Evolutionary conservation across 73 alveolate species (phyloP), one percentile per base, ranked within the genome.

Genomic region (Paramecium pentaurelia): DNA sequence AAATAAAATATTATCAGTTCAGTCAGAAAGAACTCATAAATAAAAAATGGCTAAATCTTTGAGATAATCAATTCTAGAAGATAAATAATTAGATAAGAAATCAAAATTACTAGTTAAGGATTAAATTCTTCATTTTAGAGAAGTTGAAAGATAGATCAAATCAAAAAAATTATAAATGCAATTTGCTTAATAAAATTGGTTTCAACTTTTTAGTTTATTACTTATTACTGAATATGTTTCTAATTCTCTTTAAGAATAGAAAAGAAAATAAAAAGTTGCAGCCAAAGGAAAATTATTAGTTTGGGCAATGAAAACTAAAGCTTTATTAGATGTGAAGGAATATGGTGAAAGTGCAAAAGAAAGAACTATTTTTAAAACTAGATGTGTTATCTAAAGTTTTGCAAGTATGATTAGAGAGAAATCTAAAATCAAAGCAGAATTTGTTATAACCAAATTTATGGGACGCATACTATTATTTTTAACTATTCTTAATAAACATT

Each of bases 301-400:
- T 38, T 75, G 88, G 88, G 60, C 88, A 1, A 36, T 75, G 58
- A 75, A 75, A 20, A 75, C 88, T 42, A 75, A 75, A 38, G 60
- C 88, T n/a, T 75, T 75, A 8, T 30, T 75, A 25, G 60, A 42
- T 16, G 88, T 42, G 0, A 75, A 75, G n/a, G 88, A 75, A 75
- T 75, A 75, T 36, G 88, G 88, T 0, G 60, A 75, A 16, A 36
- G 59, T 22, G 68, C 88, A 38, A 75, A 75, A 75, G 88, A 75
- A 42, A 34, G 88, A 36, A 75, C 88, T 4, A 75, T 75, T 16
- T 38, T 38, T 5, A 75, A 75, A 37, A 38, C 68, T 42, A 22
- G 68, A 36, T 75, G 60, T 42, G 47, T 75, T 1, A n/a, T 42
- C 4, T 38, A 75, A 22, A 36, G 38, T 34, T 75, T 75, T 75